Conservation (phyloP, 805 yeast genomes). For the Starmera caribaea region DNA sequence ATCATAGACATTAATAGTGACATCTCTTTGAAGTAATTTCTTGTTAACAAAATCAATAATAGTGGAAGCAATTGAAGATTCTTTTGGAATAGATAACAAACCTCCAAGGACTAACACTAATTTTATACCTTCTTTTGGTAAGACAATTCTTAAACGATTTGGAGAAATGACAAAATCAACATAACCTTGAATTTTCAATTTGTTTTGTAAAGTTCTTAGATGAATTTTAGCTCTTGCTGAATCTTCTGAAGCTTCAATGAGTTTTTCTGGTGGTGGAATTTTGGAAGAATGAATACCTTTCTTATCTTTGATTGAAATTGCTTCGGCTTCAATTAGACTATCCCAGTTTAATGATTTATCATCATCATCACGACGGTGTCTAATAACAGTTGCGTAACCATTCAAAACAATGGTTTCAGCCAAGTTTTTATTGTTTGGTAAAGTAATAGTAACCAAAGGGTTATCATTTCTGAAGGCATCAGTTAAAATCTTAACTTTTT, state of each 20-base stretch:
- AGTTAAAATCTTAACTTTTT: slow-evolving; percentile 47
- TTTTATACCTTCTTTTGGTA: slow-evolving; percentile 65
- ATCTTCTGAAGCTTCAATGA: slow-evolving; percentile 75
- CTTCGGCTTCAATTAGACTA: slow-evolving; percentile 59
- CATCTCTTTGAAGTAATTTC: slow-evolving; percentile 61
- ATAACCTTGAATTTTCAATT: slow-evolving; percentile 52
- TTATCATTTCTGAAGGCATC: slow-evolving; percentile 66
- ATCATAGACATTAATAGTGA: slow-evolving; percentile 56
- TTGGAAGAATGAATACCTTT: slow-evolving; percentile 55
- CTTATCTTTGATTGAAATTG: slow-evolving; percentile 42
- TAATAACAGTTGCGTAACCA: slow-evolving; percentile 73
- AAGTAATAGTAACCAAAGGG: slow-evolving; percentile 49
- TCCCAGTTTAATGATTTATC: slow-evolving; percentile 77
- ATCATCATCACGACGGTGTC: slow-evolving; percentile 63
- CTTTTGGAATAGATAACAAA: slow-evolving; percentile 33
- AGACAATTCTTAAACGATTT: slow-evolving; percentile 52
- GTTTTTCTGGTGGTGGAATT: slow-evolving; percentile 45
- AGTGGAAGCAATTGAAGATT: slow-evolving; percentile 29
- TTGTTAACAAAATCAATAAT: slow-evolving; percentile 46
- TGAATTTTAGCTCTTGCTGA: slow-evolving; percentile 65
- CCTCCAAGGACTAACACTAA: slow-evolving; percentile 74
- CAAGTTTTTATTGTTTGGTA: slow-evolving; percentile 46
- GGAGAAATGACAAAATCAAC: slow-evolving; percentile 68
- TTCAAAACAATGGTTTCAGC: slow-evolving; percentile 48
- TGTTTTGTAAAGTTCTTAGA: slow-evolving; percentile 57